These are phyloP conservation scores for Pichia nakasei DNA, from an alignment of 805 yeast genomes.

Conservation along the genomic window DNA sequence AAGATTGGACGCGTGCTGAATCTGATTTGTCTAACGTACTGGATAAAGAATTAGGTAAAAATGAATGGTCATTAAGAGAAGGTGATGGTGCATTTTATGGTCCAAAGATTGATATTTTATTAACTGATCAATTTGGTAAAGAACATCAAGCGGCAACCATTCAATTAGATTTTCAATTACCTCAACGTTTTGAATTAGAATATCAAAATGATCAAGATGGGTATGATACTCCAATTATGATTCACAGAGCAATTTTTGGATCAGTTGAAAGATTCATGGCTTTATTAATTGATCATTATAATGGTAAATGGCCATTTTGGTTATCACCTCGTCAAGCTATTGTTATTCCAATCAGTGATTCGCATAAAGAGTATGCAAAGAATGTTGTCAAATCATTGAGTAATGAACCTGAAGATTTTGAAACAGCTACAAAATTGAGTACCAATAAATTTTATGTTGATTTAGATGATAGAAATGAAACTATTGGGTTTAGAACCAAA, in stretches of 20 bases:
- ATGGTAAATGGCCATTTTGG: conserved; percentile 98
- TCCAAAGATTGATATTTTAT: conserved; percentile 84
- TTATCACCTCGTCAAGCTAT: conserved; percentile 84
- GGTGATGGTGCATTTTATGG: conserved; percentile 99
- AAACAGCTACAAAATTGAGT: conserved; percentile 44
- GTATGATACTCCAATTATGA: conserved; percentile 74
- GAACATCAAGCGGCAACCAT: conserved; percentile 92
- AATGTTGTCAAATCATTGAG: conserved; percentile 36
- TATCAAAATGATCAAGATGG: conserved; percentile 49
- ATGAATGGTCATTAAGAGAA: conserved; percentile 59
- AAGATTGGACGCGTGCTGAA: conserved; percentile 84
- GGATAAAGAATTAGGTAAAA: conserved; percentile 37
- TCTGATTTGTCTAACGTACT: conserved; percentile 50
- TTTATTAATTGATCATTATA: conserved; percentile 77
- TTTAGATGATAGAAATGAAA: conserved; percentile 62
- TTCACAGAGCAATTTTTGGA: conserved; percentile 93
- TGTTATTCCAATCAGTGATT: conserved; percentile 67
- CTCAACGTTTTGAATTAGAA: conserved; percentile 68
- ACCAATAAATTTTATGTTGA: conserved; percentile 64
- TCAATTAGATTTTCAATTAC: conserved; percentile 91
- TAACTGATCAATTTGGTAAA: conserved; percentile 72
- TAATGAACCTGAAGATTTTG: conserved; percentile 30
- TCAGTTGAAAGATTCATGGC: conserved; percentile 91
- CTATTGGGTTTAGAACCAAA: conserved; percentile 72
- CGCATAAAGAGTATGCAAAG: conserved; percentile 49